Base-by-base conservation (phyloP, 306 rosid species). In the Malus asiatica region DNA sequence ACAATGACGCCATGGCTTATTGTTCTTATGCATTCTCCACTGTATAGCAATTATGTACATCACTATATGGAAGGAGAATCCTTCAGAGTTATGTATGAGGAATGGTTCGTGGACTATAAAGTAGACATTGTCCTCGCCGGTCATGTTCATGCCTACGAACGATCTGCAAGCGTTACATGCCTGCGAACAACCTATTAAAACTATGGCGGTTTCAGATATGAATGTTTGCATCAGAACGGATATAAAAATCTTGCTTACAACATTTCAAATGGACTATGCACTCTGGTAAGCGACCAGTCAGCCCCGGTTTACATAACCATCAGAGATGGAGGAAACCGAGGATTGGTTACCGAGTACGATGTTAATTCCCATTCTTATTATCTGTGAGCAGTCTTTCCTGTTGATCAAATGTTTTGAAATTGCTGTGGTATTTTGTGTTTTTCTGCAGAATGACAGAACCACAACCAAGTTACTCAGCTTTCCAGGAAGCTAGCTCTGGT, bases 311-410 rank as follows among this genome's bases (percentile, higher is more conserved):
- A 92, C 75, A 84, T 90, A 80, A 88, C 96, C 11, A 82, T 92
- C 71, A 96, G 93, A 76, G 93, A 88, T 82, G 96, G 96, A 73
- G 97, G 97, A 76, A 90, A 92, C 78, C 79, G 90, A 88, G 96
- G 96, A 84, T 68, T 90, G 67, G 86, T 61, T 22, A 86, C 90
- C 4, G 74, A 68, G 97, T 90, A 84, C 4, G 90, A 66, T 60
- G 57, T 3, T 27, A 58, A 11, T 48, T 35, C 10, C 7, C 32
- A 72, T 6, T 59, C 29, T 16, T 69, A 51, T 30, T 74, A 78
- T 53, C 42, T 23, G 14, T 61, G 22, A n/a, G 16, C 38, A 12
- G 46, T 15, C 22, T 61, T 20, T 4, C 7, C 14, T 23, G 53
- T 72, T 59, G 40, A 30, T 44, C 27, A 16, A 46, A n/a, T 67